Conservation (phyloP, 2,329 filamentous ascomycete species). For the Nemania abortiva region DNA sequence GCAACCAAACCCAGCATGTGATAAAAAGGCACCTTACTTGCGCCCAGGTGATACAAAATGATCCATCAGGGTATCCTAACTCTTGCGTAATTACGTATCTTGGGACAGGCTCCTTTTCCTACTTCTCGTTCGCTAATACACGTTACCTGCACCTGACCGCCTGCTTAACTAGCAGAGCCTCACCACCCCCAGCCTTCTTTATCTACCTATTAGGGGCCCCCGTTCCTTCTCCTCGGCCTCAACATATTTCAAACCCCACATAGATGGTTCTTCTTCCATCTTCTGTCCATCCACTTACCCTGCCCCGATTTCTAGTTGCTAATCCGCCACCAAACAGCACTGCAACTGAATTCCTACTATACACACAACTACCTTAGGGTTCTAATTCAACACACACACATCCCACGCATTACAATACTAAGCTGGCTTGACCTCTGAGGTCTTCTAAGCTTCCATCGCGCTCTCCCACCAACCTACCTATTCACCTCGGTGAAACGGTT, state of each 20-base stretch:
- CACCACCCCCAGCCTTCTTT: no score
- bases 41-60: no score
- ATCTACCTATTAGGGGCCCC: background rate
- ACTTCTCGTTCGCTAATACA: background rate
- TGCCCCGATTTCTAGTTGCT: background rate
- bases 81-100: no score
- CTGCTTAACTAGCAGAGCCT: no score
- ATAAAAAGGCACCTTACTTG: no score
- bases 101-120: no score
- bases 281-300: background rate
- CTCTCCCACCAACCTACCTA: background rate
- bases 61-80: no score
- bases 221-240: background rate
- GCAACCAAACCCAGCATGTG: no score
- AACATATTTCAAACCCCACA: background rate
- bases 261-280: background rate
- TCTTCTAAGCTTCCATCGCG: background rate
- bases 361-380: background rate
- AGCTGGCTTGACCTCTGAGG: background rate
- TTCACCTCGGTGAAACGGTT: background rate
- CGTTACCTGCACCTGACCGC: background rate
- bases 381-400: background rate
- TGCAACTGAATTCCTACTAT: background rate
- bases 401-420: background rate
- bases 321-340: background rate